Base-by-base conservation (phyloP, 805 yeast species). In the Lachancea dasiensis region DNA sequence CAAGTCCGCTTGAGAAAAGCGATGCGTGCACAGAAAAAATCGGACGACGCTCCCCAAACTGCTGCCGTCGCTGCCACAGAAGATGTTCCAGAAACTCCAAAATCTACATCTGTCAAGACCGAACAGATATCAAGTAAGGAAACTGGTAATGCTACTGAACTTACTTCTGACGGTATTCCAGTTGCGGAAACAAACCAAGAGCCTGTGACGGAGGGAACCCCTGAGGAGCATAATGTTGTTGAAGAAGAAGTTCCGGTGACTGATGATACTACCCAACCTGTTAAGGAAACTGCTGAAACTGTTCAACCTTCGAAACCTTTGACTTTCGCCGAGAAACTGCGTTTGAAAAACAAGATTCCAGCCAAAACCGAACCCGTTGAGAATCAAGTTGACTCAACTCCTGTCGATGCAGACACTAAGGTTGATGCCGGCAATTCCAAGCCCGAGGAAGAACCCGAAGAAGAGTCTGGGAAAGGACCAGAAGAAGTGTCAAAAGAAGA, bases 1-100 rank as follows among this genome's bases (percentile, higher is more conserved):
- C 52, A 53, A 27, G 58, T 51, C 15, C 52, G 46, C 35, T 44
- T 45, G 30, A 54, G 61, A 32, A 56, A 57, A 36, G 60, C 53
- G 15, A 54, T 50, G 28, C 38, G 55, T 30, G 60, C 56, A 36
- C 50, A 43, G 40, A 52, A 54, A 41, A 57, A 50, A 39, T 33
- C 44, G 2, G 44, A 31, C 19, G 31, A 27, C 14, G 24, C 34
- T 9, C 29, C 28, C 18, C 40, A 40, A 7, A 20, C 31, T 11
- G 27, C 33, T 15, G 33, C 27, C 20, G 24, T 22, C 10, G 24
- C 24, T 22, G 24, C 24, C 24, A 7, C 24, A 25, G 48, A 38
- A 24, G 45, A 35, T 29, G 32, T 41, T 17, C 39, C 35, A 25
- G 38, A 28, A 16, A 30, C 17, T 20, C 25, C 34, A 14, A 7